Conservation (phyloP, 768 basidiomycete genomes). For the Trametes villosa region DNA sequence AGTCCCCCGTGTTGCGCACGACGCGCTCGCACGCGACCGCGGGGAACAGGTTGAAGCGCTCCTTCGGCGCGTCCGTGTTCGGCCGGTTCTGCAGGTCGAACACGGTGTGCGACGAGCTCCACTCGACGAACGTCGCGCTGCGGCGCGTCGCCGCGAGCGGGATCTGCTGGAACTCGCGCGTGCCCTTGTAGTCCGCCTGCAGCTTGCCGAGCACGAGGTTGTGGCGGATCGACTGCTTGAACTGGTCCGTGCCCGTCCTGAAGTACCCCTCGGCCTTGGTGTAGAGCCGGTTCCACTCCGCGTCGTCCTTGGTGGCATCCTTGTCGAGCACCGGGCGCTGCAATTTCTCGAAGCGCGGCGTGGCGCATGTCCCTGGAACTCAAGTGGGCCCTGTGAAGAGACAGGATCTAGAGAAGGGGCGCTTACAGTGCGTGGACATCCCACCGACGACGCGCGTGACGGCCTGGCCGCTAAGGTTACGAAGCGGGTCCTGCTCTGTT, state of each 20-base stretch:
- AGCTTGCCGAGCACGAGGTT: conserved; percentile 27
- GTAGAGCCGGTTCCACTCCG: conserved; percentile 27
- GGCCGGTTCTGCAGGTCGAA: conserved; percentile 11
- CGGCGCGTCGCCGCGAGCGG: conserved; percentile 31
- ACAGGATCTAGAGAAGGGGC: background rate
- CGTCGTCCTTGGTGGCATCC: conserved; percentile 1
- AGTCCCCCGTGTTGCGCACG: background rate
- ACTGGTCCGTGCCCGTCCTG: conserved; percentile 22
- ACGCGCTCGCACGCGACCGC: conserved; percentile 25
- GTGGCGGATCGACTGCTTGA: conserved; percentile 32
- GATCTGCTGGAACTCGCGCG: conserved; percentile 19
- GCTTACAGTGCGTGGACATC: conserved; percentile 27
- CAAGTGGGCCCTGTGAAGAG: conserved; percentile 8
- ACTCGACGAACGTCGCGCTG: conserved; percentile 27
- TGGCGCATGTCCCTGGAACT: conserved; percentile 26
- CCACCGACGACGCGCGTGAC: conserved; percentile 33
- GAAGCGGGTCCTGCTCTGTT: conserved; percentile 20
- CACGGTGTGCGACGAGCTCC: conserved; percentile 27
- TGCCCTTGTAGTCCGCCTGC: conserved; percentile 4
- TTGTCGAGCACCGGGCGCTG: conserved; percentile 23
- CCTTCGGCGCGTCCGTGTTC: background rate
- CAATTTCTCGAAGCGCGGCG: conserved; percentile 19
- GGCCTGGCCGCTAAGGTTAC: conserved; percentile 29
- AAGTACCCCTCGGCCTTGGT: conserved; percentile 24
- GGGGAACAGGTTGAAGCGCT: conserved; percentile 23